A percentile compares a stretch with the other conserved stretches of the same genome.
Evolutionary conservation across 2,329 filamentous ascomycete species (phyloP).

Genomic region (Calycina herbarum): DNA sequence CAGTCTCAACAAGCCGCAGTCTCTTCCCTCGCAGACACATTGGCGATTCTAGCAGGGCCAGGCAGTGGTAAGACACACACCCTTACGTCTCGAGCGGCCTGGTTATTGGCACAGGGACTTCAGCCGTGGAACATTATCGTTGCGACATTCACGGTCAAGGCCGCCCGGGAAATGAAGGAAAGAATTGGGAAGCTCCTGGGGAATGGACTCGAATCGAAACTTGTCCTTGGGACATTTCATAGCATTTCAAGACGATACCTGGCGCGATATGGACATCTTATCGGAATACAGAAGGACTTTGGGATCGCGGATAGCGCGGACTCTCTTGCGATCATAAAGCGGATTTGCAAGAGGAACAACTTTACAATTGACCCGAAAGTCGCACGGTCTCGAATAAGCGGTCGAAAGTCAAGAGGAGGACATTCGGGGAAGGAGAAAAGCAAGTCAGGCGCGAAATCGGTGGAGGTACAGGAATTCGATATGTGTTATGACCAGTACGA

Average conservation of each 20-base stretch:
- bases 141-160: conserved; percentile 96
- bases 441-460: conserved; percentile 34
- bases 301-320: conserved; percentile 87
- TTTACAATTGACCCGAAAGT: conserved; percentile 67
- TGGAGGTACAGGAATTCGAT: conserved; percentile 65
- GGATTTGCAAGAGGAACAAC: conserved; percentile 76
- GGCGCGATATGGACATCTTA: conserved; percentile 77
- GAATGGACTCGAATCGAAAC: conserved; percentile 68
- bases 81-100: conserved; percentile 86
- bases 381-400: conserved; percentile 76
- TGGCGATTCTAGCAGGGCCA: conserved; percentile 67
- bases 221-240: conserved; percentile 92
- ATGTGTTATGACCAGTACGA: conserved; percentile 79
- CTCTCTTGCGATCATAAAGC: conserved; percentile 73
- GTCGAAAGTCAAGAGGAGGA: conserved; percentile 57
- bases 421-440: conserved; percentile 45
- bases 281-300: conserved; percentile 81
- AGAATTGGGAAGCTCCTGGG: conserved; percentile 82
- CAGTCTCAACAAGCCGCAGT: conserved; percentile 63
- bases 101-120: conserved; percentile 74
- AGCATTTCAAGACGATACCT: conserved; percentile 87
- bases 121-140: conserved; percentile 87
- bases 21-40: conserved; percentile 54
- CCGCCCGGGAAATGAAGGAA: conserved; percentile 89
- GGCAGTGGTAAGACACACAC: conserved; percentile 93